Evolutionary conservation across 2,329 filamentous ascomycete genomes (phyloP), one percentile per base, ranked within the genome.

Genomic region (Stachybotrys chartarum): DNA sequence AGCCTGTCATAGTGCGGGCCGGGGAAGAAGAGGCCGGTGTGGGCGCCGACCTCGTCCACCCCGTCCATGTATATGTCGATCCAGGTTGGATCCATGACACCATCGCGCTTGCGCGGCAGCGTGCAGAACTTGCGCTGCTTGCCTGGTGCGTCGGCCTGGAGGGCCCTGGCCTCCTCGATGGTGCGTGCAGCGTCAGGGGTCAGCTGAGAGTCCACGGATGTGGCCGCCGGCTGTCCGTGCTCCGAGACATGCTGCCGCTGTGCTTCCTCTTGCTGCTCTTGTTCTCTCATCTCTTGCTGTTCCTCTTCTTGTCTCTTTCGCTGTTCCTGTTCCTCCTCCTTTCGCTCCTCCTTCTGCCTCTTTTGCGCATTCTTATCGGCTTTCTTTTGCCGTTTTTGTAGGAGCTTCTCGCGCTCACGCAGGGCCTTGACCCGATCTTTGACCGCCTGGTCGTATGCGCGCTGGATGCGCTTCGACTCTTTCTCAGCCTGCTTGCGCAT

Each of bases 1-100:
- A 93, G 73, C 59, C 72, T 73, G 63, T 91, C 87, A 65, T 94
- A 93, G 56, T 89, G 86, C 57, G 84, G 78, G 7, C 87, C 85
- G 12, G 84, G 72, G 49, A 90, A 82, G 72, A 96, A 96, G 53
- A 96, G 74, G 0, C 88, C 86, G 58, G 90, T 93, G 68, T 96
- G 91, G 10, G 91, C 92, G 7, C 83, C 85, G 1, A 96, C 88
- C 70, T 96, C 90, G 66, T 96, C 91, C 58, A 94, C 84, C 53
- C 84, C 85, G 56, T 87, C 81, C 88, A 97, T 94, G 63, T 85
- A 86, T 3, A 96, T 81, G 49, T 86, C 78, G 1, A 91, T 75
- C 91, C 92, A 96, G 16, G 85, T 82, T 5, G 80, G 74, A 67
- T 96, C 90, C 48, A 78, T 73, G 57, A 77, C 74, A 7, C 83